Conservation (phyloP, 352 stramenopile genomes). For the Labyrinthula sp. region DNA sequence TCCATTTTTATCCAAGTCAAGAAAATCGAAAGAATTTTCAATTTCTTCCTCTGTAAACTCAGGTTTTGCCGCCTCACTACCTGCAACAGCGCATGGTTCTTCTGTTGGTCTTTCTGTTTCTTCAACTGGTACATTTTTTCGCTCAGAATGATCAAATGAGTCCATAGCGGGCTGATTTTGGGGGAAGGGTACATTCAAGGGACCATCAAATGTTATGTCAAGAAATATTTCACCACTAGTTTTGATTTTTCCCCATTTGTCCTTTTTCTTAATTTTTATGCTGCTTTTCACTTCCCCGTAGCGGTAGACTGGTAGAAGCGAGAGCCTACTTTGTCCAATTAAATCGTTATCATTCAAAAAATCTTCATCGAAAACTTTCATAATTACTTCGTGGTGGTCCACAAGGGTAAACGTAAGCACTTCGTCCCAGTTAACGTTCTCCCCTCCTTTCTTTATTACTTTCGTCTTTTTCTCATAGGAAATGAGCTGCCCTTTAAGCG, state of each 20-base stretch:
- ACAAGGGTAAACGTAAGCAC: conserved; percentile 62
- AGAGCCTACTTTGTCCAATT: conserved; percentile 55
- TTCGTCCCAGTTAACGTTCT: conserved; percentile 57
- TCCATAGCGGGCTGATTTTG: conserved; percentile 52
- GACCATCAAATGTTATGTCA: conserved; percentile 57
- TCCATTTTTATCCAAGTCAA: conserved; percentile 75
- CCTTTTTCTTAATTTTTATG: conserved; percentile 58
- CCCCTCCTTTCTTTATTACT: conserved; percentile 55
- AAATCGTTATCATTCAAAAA: conserved; percentile 54
- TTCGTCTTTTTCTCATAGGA: conserved; percentile 51
- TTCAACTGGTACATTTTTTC: conserved; percentile 24
- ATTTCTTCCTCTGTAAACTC: conserved; percentile 77
- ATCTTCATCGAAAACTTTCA: conserved; percentile 72
- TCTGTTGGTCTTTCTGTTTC: conserved; percentile 27
- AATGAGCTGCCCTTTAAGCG: conserved; percentile 42
- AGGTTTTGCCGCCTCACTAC: background rate
- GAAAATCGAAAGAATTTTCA: conserved; percentile 57
- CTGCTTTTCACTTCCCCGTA: conserved; percentile 60
- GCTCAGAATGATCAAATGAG: conserved; percentile 38
- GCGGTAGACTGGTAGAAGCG: conserved; percentile 60
- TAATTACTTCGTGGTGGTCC: conserved; percentile 62
- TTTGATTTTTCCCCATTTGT: conserved; percentile 58
- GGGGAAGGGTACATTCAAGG: conserved; percentile 54
- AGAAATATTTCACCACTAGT: conserved; percentile 57
- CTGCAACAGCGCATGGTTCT: conserved; percentile 12